Base-by-base conservation (phyloP, 148 eudicot species). In the Cornus suecica region DNA sequence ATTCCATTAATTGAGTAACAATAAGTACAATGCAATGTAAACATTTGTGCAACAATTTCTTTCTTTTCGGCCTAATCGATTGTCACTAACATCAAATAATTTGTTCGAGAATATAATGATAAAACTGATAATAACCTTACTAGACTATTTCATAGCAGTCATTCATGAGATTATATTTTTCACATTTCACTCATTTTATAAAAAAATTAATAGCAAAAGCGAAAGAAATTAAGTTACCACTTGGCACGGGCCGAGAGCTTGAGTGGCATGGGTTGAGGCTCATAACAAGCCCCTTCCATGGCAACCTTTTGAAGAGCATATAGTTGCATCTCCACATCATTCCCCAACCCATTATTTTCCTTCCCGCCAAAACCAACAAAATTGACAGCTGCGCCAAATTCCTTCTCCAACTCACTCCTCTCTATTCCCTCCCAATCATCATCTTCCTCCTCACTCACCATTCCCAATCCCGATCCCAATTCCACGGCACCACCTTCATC, bases 351-450 rank as follows among this genome's bases (percentile, higher is more conserved):
- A 73, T 80, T 83, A 63, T 86, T n/a, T n/a, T n/a, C 81, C 66
- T 86, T 82, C 5, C 74, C 79, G 5, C 83, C 79, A 72, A 41
- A 15, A 72, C 74, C 86, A 42, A 88, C 80, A 60, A 81, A 89
- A 68, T 84, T 80, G 71, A 78, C 82, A 5, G 97, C 97, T 56
- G 69, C 77, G 28, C 81, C 90, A 80, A 91, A 91, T 16, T 18
- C 78, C 84, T 79, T 81, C 76, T 87, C 88, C 89, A 88, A 78
- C 28, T 91, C 97, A 84, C 80, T 91, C 76, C 88, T 86, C 76
- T 91, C 93, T 58, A 91, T 77, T 52, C 92, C 97, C 70, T 89
- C 93, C 97, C 97, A 91, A 66, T 85, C 97, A 77, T 88, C 94
- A 56, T 78, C 86, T 68, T 25, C 79, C 41, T 9, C 42, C 34